These are phyloP conservation scores for Angomonas ambiguus DNA, from an alignment of 208 protist genomes.

Conservation along the genomic window DNA sequence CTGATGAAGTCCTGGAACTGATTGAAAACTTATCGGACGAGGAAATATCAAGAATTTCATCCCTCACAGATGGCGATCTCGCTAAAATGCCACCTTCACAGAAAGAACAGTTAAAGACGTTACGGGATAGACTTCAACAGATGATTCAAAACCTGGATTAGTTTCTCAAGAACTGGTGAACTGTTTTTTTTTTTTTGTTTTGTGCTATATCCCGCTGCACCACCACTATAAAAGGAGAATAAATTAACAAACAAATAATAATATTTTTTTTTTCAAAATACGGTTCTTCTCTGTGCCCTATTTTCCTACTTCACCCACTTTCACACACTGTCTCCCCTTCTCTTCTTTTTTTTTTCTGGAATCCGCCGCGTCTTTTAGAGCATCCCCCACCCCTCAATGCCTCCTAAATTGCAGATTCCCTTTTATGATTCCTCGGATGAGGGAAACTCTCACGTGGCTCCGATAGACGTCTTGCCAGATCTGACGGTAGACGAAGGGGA, in stretches of 20 bases:
- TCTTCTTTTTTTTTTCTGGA: constrained; percentile 5
- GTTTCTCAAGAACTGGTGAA: background rate
- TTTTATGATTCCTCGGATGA: constrained; percentile 79
- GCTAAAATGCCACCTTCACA: constrained; percentile 47
- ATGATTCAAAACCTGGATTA: constrained; percentile 54
- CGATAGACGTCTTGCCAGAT: constrained; percentile 25
- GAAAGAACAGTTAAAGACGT: constrained; percentile 61
- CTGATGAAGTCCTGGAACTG: constrained; percentile 71
- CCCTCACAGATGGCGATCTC: constrained; percentile 61
- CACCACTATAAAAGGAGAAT: constrained; percentile 2
- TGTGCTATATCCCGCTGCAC: background rate
- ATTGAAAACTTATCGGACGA: constrained; percentile 72
- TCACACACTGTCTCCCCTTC: background rate
- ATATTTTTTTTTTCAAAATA: constrained; percentile 18
- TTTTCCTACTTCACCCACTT: constrained; percentile 6
- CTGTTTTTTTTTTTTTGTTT: constrained; percentile 8
- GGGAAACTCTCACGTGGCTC: constrained; percentile 37
- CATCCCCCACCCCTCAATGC: constrained; percentile 7
- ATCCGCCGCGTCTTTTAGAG: background rate
- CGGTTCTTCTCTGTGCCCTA: background rate
- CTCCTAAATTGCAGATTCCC: constrained; percentile 26
- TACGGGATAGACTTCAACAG: constrained; percentile 58
- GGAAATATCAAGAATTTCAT: constrained; percentile 69
- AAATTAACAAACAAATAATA: constrained; percentile 7
- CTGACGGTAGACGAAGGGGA: constrained; percentile 11